Base-by-base conservation (phyloP, 2,329 filamentous ascomycete species). In the Zarea fungicola region DNA sequence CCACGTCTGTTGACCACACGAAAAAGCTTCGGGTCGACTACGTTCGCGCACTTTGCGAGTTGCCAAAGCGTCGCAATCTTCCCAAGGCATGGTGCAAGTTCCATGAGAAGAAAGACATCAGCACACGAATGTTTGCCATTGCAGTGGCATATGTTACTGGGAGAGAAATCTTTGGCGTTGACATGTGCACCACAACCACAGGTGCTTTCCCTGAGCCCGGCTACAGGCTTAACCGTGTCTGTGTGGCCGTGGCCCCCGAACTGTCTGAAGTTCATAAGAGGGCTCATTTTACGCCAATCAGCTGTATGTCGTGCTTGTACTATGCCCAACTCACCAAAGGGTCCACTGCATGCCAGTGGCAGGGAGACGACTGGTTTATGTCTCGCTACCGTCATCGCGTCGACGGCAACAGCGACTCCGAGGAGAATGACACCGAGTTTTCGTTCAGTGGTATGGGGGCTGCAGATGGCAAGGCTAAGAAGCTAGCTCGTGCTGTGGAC, bases 271-370 rank as follows among this genome's bases (percentile, higher is more conserved):
- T 48, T 3, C 54, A 58, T 2, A 56, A 54, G 18, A 26, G 43
- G 7, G 41, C 7, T 4, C 55, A 1, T 62, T 67, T 26, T 56
- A 52, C 31, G 37, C 41, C 5, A 41, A 7, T 55, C 57, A 5
- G 31, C 18, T 69, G 66, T 49, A 62, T 64, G 0, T 58, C 62
- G 3, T 66, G 63, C 35, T 58, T 51, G 28, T 70, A 68, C 50
- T 61, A 52, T 25, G 51, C 53, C 6, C 50, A 59, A 37, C 5
- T 22, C 1, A 6, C 6, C 5, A n/a, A 6, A 9, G 3, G 6
- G 11, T 2, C 2, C 6, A 22, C 6, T 7, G 16, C 7, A 16
- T 48, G 45, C 37, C 14, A 29, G 5, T 48, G 44, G 44, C 6
- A 23, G 26, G 21, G 4, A 8, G 10, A 19, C 5, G 6, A 8